Evolutionary conservation across 352 stramenopile genomes (phyloP).

Genomic region (Phytophthora parvispora): DNA sequence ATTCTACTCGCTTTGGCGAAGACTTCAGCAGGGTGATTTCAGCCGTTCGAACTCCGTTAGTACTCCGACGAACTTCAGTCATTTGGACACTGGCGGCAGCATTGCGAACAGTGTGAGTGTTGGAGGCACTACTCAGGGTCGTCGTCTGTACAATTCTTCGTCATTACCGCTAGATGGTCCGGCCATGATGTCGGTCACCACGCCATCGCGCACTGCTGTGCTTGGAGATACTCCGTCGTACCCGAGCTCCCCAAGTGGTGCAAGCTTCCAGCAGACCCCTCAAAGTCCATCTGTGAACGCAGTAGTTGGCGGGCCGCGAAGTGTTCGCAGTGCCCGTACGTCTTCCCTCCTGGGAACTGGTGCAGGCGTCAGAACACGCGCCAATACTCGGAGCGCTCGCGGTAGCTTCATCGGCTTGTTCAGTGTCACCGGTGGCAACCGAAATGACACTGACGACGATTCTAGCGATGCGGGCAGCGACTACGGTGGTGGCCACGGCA

Average conservation of each 20-base stretch:
- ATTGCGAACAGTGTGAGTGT: conserved; percentile 33
- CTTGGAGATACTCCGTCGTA: conserved; percentile 60
- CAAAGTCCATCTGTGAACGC: conserved; percentile 52
- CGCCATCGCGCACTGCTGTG: conserved; percentile 46
- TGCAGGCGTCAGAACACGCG: conserved; percentile 13
- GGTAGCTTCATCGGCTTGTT: conserved; percentile 47
- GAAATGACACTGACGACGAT: conserved; percentile 46
- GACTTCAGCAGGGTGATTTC: conserved; percentile 72
- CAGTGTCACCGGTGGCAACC: conserved; percentile 28
- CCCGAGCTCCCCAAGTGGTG: conserved; percentile 69
- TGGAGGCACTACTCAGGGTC: conserved; percentile 25
- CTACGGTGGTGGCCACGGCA: conserved; percentile 52
- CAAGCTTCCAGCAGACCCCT: conserved; percentile 61
- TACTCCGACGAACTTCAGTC: conserved; percentile 47
- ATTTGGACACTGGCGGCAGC: conserved; percentile 35
- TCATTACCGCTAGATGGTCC: conserved; percentile 49
- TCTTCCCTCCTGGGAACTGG: conserved; percentile 33
- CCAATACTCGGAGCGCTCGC: conserved; percentile 41
- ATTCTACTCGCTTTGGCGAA: conserved; percentile 77
- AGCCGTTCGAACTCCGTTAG: conserved; percentile 79
- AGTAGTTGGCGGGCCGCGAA: conserved; percentile 23
- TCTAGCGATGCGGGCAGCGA: conserved; percentile 58
- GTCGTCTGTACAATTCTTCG: conserved; percentile 33
- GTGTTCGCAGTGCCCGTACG: conserved; percentile 34
- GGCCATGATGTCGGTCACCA: conserved; percentile 45